Conservation (phyloP, 352 stramenopile genomes). For the Phytophthora quininea region DNA sequence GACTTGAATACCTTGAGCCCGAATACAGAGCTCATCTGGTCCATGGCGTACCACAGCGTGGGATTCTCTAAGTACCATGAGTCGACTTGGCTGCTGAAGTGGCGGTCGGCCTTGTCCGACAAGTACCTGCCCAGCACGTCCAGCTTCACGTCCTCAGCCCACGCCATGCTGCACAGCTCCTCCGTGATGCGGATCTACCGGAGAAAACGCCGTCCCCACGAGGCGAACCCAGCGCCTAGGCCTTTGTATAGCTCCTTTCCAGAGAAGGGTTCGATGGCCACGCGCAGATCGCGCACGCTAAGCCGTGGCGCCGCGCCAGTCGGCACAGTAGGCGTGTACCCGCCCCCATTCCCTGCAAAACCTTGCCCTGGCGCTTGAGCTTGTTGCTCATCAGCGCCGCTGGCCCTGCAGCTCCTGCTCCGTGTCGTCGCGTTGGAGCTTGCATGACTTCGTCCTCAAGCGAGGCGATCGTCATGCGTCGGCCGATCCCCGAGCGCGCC, state of each 20-base stretch:
- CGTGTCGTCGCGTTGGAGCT: too few relatives aligned
- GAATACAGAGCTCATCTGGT: conserved; percentile 8
- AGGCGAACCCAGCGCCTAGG: neutral
- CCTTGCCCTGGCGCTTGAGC: neutral
- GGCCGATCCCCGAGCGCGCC: neutral
- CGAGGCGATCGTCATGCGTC: neutral
- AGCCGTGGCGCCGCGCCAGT: neutral
- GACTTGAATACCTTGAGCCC: neutral
- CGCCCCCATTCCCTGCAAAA: neutral
- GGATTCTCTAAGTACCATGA: conserved; percentile 13
- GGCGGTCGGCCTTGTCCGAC: neutral
- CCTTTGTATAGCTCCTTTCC: neutral
- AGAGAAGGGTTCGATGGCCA: neutral
- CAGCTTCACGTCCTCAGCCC: conserved; percentile 8
- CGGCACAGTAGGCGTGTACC: neutral
- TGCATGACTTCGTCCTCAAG: neutral
- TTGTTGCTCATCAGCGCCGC: neutral
- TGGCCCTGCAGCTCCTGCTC: too few relatives aligned
- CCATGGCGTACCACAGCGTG: conserved; percentile 16
- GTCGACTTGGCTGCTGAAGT: conserved; percentile 5
- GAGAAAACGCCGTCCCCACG: conserved; percentile 6
- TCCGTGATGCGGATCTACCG: neutral
- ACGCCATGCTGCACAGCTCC: neutral
- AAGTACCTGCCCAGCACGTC: conserved; percentile 4
- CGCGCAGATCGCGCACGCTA: neutral